Base-by-base conservation (phyloP, 1,284 basidiomycete species). In the Ustilago lituana region DNA sequence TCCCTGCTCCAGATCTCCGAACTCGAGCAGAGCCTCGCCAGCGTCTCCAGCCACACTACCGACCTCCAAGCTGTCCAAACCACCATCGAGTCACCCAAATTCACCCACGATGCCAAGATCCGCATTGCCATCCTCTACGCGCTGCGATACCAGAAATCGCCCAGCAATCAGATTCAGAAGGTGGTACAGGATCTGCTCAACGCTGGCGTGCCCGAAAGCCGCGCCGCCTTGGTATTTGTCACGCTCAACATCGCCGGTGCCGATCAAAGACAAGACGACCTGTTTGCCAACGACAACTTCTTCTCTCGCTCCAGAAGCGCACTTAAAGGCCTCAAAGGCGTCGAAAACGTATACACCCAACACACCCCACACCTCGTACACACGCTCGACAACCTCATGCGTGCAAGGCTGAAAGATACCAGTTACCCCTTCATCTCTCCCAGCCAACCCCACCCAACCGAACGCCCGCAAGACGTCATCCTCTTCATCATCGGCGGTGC, bases 301-400 rank as follows among this genome's bases (percentile, higher is more conserved):
- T 89, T 99, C 69, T 93, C 93, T 1, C 90, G 95, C 78, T 96
- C 96, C 6, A 91, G 93, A 62, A 93, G 91, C 31, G 96, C 95
- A 0, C 83, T 99, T 64, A 97, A 97, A 81, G 96, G 96, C 1
- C 85, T 98, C 53, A 97, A 97, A 86, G 96, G 96, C 7, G 96
- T 98, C 6, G 96, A 99, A 83, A 99, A 99, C 78, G 95, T 98
- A 8, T 99, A 98, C 81, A 99, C 94, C 53, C 96, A 98, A 78
- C 96, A 98, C 79, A 90, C 90, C 14, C 96, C 96, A 9, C 94
- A 96, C 82, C 85, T 99, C 3, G 89, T 91, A 0, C 89, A 97
- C 79, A 98, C 95, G 5, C 84, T 98, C 19, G 96, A 99, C 79
- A 87, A 91, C 53, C 84, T 99, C 2, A 87, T 96, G 76, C 93